These are phyloP conservation scores for Brasilioporus rufonigricans DNA, from an alignment of 768 basidiomycete species.

Conservation along the genomic window DNA sequence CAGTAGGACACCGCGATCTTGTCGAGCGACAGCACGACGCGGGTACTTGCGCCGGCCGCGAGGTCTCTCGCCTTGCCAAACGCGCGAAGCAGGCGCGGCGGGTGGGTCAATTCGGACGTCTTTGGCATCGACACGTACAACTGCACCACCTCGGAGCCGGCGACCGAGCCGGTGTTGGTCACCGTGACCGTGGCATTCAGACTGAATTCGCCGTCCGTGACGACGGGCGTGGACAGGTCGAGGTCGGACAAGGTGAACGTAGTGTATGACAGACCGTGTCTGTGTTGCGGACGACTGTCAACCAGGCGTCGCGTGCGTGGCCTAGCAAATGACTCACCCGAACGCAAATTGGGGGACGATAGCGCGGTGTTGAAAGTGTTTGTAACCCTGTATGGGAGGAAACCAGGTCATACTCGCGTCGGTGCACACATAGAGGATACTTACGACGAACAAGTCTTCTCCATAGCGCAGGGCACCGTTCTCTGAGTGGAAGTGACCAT, in stretches of 20 bases:
- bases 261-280: slow-evolving; percentile 76
- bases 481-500: slow-evolving; percentile 68
- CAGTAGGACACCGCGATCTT: slow-evolving; percentile 70
- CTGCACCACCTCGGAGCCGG: slow-evolving; percentile 70
- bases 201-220: slow-evolving; percentile 41
- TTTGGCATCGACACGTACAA: slow-evolving; percentile 65
- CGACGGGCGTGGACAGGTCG: slow-evolving; percentile 42
- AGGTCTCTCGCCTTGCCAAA: slow-evolving; percentile 59
- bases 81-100: slow-evolving; percentile 61
- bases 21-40: slow-evolving; percentile 50
- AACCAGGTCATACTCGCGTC: background rate
- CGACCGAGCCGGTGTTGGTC: slow-evolving; percentile 58
- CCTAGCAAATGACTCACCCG: slow-evolving; percentile 45
- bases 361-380: slow-evolving; percentile 64
- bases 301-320: background rate
- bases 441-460: slow-evolving; percentile 32
- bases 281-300: slow-evolving; percentile 27
- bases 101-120: slow-evolving; percentile 49
- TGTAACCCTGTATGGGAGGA: slow-evolving; percentile 53
- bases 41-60: slow-evolving; percentile 40
- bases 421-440: background rate
- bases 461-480: slow-evolving; percentile 50
- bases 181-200: slow-evolving; percentile 51
- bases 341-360: slow-evolving; percentile 71
- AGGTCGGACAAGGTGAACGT: slow-evolving; percentile 56